These are phyloP conservation scores for Casuarina cunninghamiana DNA, from an alignment of 306 rosid genomes.

Conservation along the genomic window DNA sequence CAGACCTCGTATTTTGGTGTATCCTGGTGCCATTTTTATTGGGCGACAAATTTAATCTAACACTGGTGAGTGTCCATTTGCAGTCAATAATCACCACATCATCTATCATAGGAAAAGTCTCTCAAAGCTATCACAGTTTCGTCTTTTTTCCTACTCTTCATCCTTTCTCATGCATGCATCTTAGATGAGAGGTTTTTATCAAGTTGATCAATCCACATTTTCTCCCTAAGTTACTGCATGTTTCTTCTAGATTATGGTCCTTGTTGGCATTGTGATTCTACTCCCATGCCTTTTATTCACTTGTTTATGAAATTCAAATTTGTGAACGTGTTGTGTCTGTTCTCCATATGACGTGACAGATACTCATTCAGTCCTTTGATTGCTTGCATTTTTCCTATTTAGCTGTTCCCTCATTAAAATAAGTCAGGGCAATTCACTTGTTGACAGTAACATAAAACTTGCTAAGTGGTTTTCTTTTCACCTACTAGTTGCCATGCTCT, in stretches of 20 bases:
- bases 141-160: neutral
- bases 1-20: conserved; percentile 83
- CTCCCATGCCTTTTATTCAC: neutral
- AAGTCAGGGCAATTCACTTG: neutral
- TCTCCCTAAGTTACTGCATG: neutral
- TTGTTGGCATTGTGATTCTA: neutral
- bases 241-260: neutral
- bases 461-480: neutral
- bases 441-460: neutral
- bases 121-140: neutral
- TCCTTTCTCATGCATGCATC: neutral
- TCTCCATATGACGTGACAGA: neutral
- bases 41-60: conserved; percentile 42
- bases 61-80: conserved; percentile 47
- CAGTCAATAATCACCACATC: too few species aligned
- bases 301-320: neutral
- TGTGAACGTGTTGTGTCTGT: neutral
- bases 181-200: neutral
- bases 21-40: conserved; percentile 71
- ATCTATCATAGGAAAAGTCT: too few species aligned
- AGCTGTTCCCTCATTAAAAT: neutral
- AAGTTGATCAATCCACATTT: neutral
- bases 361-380: too few species aligned
- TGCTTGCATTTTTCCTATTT: neutral
- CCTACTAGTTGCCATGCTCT: neutral